Base-by-base conservation (phyloP, 2,329 filamentous ascomycete species). In the Aspergillus sp. region DNA sequence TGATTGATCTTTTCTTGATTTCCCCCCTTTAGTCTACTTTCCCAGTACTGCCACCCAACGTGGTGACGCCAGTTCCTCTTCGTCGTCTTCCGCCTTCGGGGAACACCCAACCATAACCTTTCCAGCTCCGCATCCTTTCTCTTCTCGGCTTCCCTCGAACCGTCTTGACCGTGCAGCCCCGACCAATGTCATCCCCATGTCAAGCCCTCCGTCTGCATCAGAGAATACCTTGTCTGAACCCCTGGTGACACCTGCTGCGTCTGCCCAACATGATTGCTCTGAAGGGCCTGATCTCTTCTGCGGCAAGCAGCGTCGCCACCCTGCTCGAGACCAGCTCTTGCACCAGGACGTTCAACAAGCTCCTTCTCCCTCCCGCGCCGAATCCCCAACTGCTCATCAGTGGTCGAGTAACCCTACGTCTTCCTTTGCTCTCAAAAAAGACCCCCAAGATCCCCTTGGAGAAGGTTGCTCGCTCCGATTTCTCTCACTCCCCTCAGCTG, bases 141-240 rank as follows among this genome's bases (percentile, higher is more conserved):
- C 44, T 43, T 48, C 39, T 46, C 47, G 39, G 46, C 42, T 42
- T 33, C 45, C 43, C 41, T 44, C 46, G 38, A 43, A 53, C 47
- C 47, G 49, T 43, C 46, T 46, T 44, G 47, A 49, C 52, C 51
- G 50, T 59, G 58, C 53, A 57, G 51, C 48, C 56, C 57, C 66
- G 62, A 69, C 70, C 68, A 71, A 74, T 75, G 72, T 73, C 61
- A 65, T 68, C 66, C 65, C 64, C 71, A 75, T 75, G 72, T 74
- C 72, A 69, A 71, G 61, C 45, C 64, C 65, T 64, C 61, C 65
- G 64, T 63, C 67, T 60, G 68, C 63, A 60, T 54, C 65, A 56
- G 65, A 65, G 61, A 54, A 67, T 56, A 58, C 64, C 61, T 59
- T 62, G 58, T 60, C 66, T 59, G 56, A 57, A 59, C 56, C 66